A percentile compares a stretch with the other conserved stretches of the same genome.
Conservation (phyloP, 2,329 filamentous ascomycete species). For the Pseudogymnoascus sp. region DNA sequence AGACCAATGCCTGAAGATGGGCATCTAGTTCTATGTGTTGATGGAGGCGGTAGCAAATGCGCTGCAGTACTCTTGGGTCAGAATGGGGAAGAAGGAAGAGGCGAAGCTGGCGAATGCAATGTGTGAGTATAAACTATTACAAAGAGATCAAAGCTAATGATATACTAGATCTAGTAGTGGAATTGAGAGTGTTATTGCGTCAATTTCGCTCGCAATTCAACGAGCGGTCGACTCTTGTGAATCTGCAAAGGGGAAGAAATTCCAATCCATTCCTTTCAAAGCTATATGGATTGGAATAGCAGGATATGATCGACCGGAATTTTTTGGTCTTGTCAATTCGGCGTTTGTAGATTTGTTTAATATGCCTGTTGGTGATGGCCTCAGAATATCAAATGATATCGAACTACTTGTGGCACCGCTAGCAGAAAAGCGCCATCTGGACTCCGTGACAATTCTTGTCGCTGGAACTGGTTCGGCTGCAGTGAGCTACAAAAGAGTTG, state of each 20-base stretch:
- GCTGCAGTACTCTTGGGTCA: conserved; percentile 29
- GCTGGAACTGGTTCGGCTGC: conserved; percentile 36
- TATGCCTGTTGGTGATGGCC: conserved; percentile 14
- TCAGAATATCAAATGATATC: conserved; percentile 33
- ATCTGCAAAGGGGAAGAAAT: conserved; percentile 11
- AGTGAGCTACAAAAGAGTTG: conserved; percentile 30
- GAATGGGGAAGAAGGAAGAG: conserved; percentile 22
- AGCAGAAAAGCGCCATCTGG: conserved; percentile 13
- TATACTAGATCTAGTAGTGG: conserved; percentile 22
- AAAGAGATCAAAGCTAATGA: conserved; percentile 11
- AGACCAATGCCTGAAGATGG: not conserved
- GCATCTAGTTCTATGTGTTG: conserved; percentile 30
- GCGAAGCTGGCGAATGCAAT: conserved; percentile 32
- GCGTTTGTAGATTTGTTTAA: conserved; percentile 26
- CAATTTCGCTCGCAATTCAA: conserved; percentile 24
- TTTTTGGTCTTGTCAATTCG: conserved; percentile 23
- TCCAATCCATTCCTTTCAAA: conserved; percentile 17
- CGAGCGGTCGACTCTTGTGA: conserved; percentile 19
- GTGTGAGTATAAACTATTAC: conserved; percentile 22
- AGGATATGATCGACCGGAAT: conserved; percentile 31
- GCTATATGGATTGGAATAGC: conserved; percentile 34
- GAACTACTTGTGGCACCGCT: conserved; percentile 30
- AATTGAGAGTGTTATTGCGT: conserved; percentile 22
- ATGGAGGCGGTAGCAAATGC: conserved; percentile 36
- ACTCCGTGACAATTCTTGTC: conserved; percentile 30